phyloP scores from a whole-genome alignment of 257 asterid species.

The Fraxinus pennsylvanica region DNA sequence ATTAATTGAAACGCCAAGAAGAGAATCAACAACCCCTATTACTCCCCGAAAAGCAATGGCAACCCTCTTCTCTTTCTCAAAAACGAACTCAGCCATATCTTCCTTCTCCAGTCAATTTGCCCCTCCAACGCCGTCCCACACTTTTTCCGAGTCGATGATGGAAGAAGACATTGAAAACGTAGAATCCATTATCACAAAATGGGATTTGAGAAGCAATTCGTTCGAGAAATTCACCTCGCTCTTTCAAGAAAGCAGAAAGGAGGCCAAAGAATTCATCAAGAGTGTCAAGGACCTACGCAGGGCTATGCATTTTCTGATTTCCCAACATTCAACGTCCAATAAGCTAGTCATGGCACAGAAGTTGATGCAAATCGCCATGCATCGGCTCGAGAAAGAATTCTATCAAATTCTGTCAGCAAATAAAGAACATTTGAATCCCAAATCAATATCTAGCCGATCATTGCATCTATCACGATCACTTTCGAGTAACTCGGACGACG shows the following conservation, averaged over 20 bases:
- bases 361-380: slow-evolving; percentile 64
- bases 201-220: slow-evolving; percentile 49
- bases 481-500: slow-evolving; percentile 41
- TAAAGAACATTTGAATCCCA: slow-evolving; percentile 45
- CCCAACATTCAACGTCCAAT: slow-evolving; percentile 36
- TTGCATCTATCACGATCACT: slow-evolving; percentile 36
- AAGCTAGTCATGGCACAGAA: slow-evolving; percentile 54
- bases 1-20: slow-evolving; percentile 29
- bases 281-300: slow-evolving; percentile 47
- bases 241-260: slow-evolving; percentile 47
- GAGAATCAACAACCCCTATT: slow-evolving; percentile 27
- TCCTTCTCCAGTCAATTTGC: slow-evolving; percentile 29
- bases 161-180: slow-evolving; percentile 49
- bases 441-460: slow-evolving; percentile 53
- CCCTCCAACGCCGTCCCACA: slow-evolving; percentile 26
- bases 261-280: slow-evolving; percentile 50
- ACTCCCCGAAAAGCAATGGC: slow-evolving; percentile 37
- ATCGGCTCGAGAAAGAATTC: slow-evolving; percentile 59
- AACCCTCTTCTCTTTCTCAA: slow-evolving; percentile 32
- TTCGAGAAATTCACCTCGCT: slow-evolving; percentile 38
- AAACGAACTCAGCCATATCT: slow-evolving; percentile 28
- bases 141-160: slow-evolving; percentile 46
- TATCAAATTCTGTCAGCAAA: slow-evolving; percentile 50
- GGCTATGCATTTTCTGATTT: slow-evolving; percentile 60
- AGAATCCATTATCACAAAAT: slow-evolving; percentile 42